These are phyloP conservation scores for Penicillium coffeae DNA, from an alignment of 495 filamentous ascomycete species.

Conservation along the genomic window DNA sequence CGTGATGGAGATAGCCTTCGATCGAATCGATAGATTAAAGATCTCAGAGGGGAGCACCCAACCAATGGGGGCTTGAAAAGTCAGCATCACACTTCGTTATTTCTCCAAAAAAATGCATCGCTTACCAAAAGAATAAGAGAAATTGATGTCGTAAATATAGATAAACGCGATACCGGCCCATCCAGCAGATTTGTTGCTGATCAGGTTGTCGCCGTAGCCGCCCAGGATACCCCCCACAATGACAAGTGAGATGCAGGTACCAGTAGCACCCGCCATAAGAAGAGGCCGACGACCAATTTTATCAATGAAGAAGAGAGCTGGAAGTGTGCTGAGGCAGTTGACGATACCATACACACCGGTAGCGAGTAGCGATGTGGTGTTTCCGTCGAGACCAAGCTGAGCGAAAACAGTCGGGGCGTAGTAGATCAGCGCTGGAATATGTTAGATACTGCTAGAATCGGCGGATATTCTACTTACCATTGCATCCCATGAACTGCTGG, in stretches of 20 bases:
- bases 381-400: constrained; percentile 59
- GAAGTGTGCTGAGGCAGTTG: constrained; percentile 70
- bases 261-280: constrained; percentile 43
- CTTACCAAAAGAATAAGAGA: constrained; percentile 55
- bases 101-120: constrained; percentile 47
- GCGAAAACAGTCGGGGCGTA: constrained; percentile 75
- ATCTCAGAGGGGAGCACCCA: constrained; percentile 43
- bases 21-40: constrained; percentile 37
- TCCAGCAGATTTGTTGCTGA: constrained; percentile 57
- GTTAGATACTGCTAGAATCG: too few species aligned
- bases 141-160: constrained; percentile 78
- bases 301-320: constrained; percentile 75
- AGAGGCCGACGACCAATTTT: constrained; percentile 62
- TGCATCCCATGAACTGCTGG: constrained; percentile 70
- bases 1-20: constrained; percentile 37
- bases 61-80: constrained; percentile 36
- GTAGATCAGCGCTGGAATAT: constrained; percentile 60
- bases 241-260: constrained; percentile 62
- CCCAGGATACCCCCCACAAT: constrained; percentile 73
- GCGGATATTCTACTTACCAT: constrained; percentile 19
- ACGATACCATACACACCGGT: constrained; percentile 79
- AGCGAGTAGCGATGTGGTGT: constrained; percentile 65
- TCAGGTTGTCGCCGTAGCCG: constrained; percentile 56
- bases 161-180: constrained; percentile 80
- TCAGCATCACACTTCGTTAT: constrained; percentile 69